phyloP scores from a whole-genome alignment of 1,139 yeast species.

The Yamadazyma jaroonii region DNA sequence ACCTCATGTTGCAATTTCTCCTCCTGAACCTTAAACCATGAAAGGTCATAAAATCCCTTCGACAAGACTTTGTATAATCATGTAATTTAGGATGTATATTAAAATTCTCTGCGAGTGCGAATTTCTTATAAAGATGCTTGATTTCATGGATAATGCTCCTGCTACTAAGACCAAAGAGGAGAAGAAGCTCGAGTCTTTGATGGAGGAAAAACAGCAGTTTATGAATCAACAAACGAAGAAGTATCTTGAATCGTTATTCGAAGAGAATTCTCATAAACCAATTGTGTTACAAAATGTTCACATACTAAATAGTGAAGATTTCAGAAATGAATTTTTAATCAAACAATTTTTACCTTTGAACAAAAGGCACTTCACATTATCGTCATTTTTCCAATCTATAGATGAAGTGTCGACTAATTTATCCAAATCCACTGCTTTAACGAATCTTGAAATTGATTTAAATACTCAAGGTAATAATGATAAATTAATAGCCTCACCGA shows the following conservation, averaged over 20 bases:
- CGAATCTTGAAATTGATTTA: conserved; percentile 40
- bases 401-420: conserved; percentile 46
- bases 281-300: conserved; percentile 47
- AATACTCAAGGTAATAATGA: conserved; percentile 23
- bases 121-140: conserved; percentile 7
- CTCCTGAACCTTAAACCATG: conserved; percentile 24
- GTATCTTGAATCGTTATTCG: conserved; percentile 40
- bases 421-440: conserved; percentile 41
- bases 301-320: conserved; percentile 51
- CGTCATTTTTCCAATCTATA: conserved; percentile 32
- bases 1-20: conserved; percentile 39
- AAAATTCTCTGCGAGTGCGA: background rate
- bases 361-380: conserved; percentile 30
- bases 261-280: conserved; percentile 43
- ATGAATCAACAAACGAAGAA: conserved; percentile 38
- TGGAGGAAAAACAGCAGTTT: conserved; percentile 30
- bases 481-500: conserved; percentile 49
- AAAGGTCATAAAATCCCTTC: background rate
- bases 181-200: conserved; percentile 29
- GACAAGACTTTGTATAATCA: conserved; percentile 6
- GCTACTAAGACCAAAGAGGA: conserved; percentile 22
- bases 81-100: conserved; percentile 8
- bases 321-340: conserved; percentile 50
- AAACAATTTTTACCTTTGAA: conserved; percentile 55
- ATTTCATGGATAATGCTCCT: conserved; percentile 12